These are phyloP conservation scores for Emmonsia crescens DNA, from an alignment of 2,329 filamentous ascomycete genomes.

Conservation along the genomic window DNA sequence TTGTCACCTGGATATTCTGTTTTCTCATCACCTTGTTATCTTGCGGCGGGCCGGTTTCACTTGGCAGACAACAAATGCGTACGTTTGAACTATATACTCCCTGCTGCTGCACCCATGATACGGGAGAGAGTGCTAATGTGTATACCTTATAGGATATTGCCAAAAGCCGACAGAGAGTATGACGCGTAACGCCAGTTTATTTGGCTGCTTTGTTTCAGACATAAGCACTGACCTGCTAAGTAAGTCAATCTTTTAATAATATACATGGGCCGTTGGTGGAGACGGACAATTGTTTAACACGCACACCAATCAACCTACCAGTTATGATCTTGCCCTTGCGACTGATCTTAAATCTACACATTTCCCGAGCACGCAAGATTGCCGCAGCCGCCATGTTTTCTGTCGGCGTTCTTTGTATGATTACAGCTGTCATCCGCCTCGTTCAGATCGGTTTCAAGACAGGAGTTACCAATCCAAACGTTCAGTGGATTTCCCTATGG, in stretches of 20 bases:
- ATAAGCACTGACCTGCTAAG: neutral
- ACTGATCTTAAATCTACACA: neutral
- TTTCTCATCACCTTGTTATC: conserved; percentile 5
- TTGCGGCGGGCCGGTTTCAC: conserved; percentile 5
- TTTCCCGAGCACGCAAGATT: neutral
- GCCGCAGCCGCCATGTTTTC: neutral
- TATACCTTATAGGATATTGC: neutral
- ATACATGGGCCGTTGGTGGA: neutral
- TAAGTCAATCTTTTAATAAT: neutral
- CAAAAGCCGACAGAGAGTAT: neutral
- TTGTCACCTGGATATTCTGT: conserved; percentile 3
- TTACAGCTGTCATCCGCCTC: neutral
- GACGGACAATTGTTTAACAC: neutral
- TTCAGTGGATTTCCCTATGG: neutral
- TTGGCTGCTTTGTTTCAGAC: neutral
- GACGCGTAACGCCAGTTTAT: neutral
- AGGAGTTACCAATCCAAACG: neutral
- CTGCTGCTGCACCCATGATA: neutral
- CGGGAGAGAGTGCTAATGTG: neutral
- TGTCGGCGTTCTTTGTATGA: neutral
- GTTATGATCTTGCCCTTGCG: neutral
- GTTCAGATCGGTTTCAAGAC: neutral
- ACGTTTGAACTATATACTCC: neutral
- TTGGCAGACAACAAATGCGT: neutral
- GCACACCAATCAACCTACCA: neutral